Evolutionary conservation across 257 asterid species (phyloP), one percentile per base, ranked within the genome.

Genomic region (Forsythia suspensa): DNA sequence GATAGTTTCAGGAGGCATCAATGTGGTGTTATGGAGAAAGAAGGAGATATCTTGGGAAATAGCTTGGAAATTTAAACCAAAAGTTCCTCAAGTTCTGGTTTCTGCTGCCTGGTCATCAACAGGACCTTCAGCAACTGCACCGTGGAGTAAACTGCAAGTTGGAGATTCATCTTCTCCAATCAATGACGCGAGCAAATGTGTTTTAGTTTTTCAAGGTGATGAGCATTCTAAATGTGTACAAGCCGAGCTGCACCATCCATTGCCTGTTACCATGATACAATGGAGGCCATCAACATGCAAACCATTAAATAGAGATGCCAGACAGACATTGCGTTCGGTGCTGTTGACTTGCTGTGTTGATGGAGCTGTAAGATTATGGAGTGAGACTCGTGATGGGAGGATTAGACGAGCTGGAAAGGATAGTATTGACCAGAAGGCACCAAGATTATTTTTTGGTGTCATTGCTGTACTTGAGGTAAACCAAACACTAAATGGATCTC

Each of bases 341-440:
- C 88, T 96, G 86, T 84, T 94, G 88, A 92, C 97, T 20, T 88
- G 97, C 87, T 91, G 97, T 76, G 71, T 91, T 24, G 99, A 96
- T 86, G 99, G 99, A 73, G 81, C 95, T 84, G 96, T 88, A 73
- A 91, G 98, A 88, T 86, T 96, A 79, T 96, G 99, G 99, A 90
- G 94, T 86, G 97, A 93, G 85, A 86, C 81, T 87, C 96, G 91
- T 86, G 96, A 92, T 86, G 95, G 94, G 80, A 88, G 89, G 91
- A 81, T 83, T 76, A 91, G 86, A 84, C 91, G 86, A 82, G 68
- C 86, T 77, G 91, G 92, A 75, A 95, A 90, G 84, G 97, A 91
- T 72, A 80, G 75, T 75, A 70, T 57, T 84, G 97, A 92, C 81
- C 92, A 85, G 85, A 92, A 87, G 86, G 69, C 73, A 36, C 73